Evolutionary conservation across 352 stramenopile genomes (phyloP).

Genomic region (Thalassiosira livingstoniorum): DNA sequence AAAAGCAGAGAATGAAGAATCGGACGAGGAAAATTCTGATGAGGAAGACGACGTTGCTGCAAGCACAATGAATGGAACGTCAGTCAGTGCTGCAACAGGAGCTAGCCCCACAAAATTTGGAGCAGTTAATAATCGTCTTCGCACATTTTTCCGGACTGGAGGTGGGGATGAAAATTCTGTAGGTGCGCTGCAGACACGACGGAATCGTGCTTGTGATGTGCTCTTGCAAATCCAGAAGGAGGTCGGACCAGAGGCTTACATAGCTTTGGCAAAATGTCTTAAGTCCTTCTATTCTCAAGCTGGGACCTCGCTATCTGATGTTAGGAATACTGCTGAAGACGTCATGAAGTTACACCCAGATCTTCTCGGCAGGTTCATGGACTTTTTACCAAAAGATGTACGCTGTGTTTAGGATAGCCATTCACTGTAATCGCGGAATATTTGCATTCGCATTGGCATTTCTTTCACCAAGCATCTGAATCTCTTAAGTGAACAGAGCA

Average conservation of each 20-base stretch:
- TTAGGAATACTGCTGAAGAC: constrained; percentile 49
- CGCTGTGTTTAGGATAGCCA: no score
- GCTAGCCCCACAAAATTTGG: constrained; percentile 3
- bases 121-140: constrained; percentile 49
- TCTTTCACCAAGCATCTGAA: no score
- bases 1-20: constrained; percentile 25
- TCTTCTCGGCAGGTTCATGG: constrained; percentile 62
- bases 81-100: constrained; percentile 3
- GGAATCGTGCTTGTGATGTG: constrained; percentile 45
- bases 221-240: constrained; percentile 35
- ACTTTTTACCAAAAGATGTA: constrained; percentile 71
- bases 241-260: constrained; percentile 45
- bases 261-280: constrained; percentile 47
- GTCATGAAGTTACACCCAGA: constrained; percentile 64
- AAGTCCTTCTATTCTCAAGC: constrained; percentile 43
- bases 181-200: constrained; percentile 42
- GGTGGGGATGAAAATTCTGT: constrained; percentile 27
- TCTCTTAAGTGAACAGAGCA: no score
- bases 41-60: constrained; percentile 37
- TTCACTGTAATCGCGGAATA: no score
- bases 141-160: constrained; percentile 49
- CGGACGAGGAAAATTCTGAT: constrained; percentile 37
- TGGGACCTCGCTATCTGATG: constrained; percentile 32
- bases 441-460: no score
- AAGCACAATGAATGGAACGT: constrained; percentile 3